Percentiles rank a stretch among this genome's conserved stretches.
phyloP scores from a whole-genome alignment of 345 rosid genomes.

The Acer saccharum region DNA sequence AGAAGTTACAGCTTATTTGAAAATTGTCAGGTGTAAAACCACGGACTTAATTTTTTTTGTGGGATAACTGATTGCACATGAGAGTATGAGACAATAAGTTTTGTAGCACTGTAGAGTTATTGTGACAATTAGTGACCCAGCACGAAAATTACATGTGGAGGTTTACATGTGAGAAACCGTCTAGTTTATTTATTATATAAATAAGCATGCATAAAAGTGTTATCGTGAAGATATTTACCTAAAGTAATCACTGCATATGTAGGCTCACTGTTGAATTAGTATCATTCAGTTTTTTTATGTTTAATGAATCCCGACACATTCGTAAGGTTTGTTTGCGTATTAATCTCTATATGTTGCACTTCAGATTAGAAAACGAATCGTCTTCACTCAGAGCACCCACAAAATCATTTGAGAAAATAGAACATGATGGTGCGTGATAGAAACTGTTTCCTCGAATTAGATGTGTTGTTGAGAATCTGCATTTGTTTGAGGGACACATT shows the following conservation, averaged over 20 bases:
- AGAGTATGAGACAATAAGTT: no score
- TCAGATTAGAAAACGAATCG: background rate
- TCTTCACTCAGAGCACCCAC: background rate
- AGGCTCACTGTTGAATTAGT: background rate
- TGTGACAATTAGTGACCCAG: no score
- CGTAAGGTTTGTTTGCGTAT: background rate
- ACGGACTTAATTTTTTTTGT: no score
- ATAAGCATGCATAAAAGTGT: background rate
- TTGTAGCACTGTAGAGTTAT: no score
- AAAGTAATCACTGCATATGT: background rate
- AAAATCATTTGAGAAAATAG: background rate
- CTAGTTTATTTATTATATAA: no score
- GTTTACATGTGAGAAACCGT: no score
- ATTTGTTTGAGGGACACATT: background rate
- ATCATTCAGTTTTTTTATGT: background rate
- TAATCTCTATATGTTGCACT: background rate
- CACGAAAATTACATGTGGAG: no score
- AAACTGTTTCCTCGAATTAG: background rate
- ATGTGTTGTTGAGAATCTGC: background rate
- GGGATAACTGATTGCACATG: no score
- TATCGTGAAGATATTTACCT: background rate
- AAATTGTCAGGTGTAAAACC: no score
- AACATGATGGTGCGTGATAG: background rate
- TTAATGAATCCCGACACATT: background rate
- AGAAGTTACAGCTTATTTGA: background rate